Conservation (phyloP, 495 filamentous ascomycete species). For the Corynascus novoguineensis region DNA sequence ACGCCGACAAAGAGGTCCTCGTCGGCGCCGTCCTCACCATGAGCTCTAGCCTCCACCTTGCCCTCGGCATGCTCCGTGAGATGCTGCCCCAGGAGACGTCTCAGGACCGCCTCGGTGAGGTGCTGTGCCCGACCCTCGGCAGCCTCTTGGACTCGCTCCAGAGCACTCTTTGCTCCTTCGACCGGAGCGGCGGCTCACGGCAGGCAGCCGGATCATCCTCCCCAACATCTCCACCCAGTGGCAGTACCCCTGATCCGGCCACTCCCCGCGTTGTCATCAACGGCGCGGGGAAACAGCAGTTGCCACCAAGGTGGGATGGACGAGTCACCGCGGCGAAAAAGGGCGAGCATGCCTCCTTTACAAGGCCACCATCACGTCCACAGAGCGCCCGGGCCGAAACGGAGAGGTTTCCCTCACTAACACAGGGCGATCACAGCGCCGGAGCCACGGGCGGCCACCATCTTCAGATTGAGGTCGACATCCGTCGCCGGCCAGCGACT, state of each 20-base stretch:
- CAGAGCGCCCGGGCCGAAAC: not conserved
- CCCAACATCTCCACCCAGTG: not conserved
- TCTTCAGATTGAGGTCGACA: not conserved
- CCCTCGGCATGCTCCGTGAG: constrained; percentile 26
- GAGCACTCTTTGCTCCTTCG: constrained; percentile 17
- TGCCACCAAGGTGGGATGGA: not conserved
- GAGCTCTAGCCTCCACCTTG: constrained; percentile 25
- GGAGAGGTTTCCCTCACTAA: constrained; percentile 4
- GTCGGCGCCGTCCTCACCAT: constrained; percentile 28
- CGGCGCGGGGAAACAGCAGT: not conserved
- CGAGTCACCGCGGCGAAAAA: not conserved
- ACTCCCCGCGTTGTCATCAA: not conserved
- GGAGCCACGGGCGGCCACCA: no score
- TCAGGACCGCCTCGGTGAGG: constrained; percentile 26
- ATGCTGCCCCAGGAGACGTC: constrained; percentile 27
- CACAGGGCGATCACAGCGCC: no score
- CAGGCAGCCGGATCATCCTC: not conserved
- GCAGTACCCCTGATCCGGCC: not conserved
- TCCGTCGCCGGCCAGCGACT: not conserved
- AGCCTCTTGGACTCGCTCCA: constrained; percentile 22
- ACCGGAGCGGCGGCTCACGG: not conserved
- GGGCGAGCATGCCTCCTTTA: not conserved
- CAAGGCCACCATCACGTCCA: not conserved
- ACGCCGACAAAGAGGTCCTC: constrained; percentile 27
- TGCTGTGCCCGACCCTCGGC: constrained; percentile 27